Percentiles rank a stretch among this genome's conserved stretches.
Evolutionary conservation across 108 stramenopile species (phyloP).

Genomic region (Seminavis robusta): DNA sequence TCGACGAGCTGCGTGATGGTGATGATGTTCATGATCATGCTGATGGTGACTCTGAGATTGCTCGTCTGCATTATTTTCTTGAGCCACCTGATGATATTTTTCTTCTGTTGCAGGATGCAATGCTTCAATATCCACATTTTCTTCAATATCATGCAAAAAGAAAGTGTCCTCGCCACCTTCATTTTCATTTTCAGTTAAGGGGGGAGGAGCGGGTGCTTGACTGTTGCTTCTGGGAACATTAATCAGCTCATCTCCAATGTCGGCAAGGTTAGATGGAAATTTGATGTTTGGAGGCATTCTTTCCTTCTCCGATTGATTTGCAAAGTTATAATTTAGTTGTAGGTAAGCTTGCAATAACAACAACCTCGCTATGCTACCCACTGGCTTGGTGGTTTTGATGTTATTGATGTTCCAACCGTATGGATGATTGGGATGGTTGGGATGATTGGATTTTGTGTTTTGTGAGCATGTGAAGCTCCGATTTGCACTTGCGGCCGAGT

Average conservation of each 20-base stretch:
- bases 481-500: no score
- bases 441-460: no score
- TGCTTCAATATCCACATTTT: not conserved
- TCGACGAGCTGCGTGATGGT: not conserved
- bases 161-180: not conserved
- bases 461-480: no score
- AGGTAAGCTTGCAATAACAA: no score
- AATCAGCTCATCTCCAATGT: no score
- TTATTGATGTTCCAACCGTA: no score
- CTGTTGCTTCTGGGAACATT: not conserved
- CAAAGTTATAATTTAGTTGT: no score
- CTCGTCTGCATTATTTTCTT: not conserved
- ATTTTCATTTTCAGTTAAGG: not conserved
- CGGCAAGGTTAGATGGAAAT: not conserved
- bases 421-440: no score
- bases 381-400: no score
- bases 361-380: no score
- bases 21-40: not conserved
- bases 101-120: slow-evolving; percentile 5
- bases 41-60: not conserved
- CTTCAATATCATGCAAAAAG: slow-evolving; percentile 5
- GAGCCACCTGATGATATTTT: not conserved
- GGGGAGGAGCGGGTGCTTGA: not conserved
- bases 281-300: slow-evolving; percentile 4
- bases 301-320: no score